These are phyloP conservation scores for Colletotrichum sp. DNA, from an alignment of 2,329 filamentous ascomycete genomes.

Conservation along the genomic window DNA sequence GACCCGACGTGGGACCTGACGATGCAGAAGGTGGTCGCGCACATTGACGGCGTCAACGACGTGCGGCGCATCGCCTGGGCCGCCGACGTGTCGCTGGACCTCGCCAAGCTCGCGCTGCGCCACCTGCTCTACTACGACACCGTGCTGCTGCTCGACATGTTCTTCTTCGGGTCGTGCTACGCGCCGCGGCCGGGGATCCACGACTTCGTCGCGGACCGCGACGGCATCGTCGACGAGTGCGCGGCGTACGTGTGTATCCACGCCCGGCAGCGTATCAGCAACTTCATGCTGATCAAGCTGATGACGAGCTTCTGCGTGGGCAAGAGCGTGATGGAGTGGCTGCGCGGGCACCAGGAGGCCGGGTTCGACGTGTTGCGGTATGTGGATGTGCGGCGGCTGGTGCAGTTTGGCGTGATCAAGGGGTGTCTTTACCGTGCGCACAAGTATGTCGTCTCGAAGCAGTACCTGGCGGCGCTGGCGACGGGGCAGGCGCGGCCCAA, in stretches of 20 bases:
- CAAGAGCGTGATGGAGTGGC: slow-evolving; percentile 86
- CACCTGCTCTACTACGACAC: slow-evolving; percentile 95
- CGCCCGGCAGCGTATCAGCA: slow-evolving; percentile 49
- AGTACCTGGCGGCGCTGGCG: slow-evolving; percentile 62
- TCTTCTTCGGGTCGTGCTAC: slow-evolving; percentile 93
- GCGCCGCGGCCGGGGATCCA: slow-evolving; percentile 79
- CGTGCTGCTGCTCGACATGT: slow-evolving; percentile 88
- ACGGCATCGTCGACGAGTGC: slow-evolving; percentile 84
- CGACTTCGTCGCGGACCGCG: slow-evolving; percentile 77
- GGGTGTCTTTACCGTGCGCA: slow-evolving; percentile 92
- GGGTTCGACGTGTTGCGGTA: slow-evolving; percentile 71
- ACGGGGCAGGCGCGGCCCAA: slow-evolving; percentile 53
- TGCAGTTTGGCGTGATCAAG: slow-evolving; percentile 96
- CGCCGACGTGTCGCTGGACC: slow-evolving; percentile 84
- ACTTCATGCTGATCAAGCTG: slow-evolving; percentile 77
- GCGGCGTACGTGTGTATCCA: slow-evolving; percentile 76
- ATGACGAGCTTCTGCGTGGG: slow-evolving; percentile 87
- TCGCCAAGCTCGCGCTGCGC: slow-evolving; percentile 85
- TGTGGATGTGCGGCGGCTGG: slow-evolving; percentile 88
- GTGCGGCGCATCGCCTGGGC: slow-evolving; percentile 85
- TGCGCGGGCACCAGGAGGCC: slow-evolving; percentile 72
- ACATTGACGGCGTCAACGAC: slow-evolving; percentile 91
- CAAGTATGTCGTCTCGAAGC: slow-evolving; percentile 80
- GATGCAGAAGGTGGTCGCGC: slow-evolving; percentile 78
- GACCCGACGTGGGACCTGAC: slow-evolving; percentile 78